Base-by-base conservation (phyloP, 108 stramenopile species). In the Cylindrotheca fusiformis region DNA sequence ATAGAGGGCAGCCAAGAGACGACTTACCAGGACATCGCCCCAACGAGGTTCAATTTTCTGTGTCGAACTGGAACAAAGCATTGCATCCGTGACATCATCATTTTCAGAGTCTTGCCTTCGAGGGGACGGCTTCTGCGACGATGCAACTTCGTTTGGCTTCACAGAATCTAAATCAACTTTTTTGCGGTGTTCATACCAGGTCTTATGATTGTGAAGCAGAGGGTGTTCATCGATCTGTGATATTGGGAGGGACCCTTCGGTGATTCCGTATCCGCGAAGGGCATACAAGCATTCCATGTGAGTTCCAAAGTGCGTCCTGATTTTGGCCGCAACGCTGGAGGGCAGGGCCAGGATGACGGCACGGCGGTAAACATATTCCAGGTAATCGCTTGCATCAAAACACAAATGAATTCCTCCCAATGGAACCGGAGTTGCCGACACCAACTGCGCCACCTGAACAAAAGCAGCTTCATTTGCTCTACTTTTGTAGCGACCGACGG, bases 261-360 rank as follows among this genome's bases (percentile, higher is more conserved):
- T 56, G 27, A 68, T 52, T 33, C 67, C 67, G 18, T 41, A 68
- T 6, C 57, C 29, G 27, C 32, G 45, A 22, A 68, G 67, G 19
- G 28, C 33, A 55, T 60, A 68, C 25, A 27, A 24, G 36, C 56
- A 58, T 32, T 68, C 67, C 57, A 68, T 50, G 33, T 29, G 56
- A 19, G 67, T 52, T 5, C 67, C 67, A 51, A 32, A 29, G 28
- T 68, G 56, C 20, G 59, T 52, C 33, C 52, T 33, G 23, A 49
- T 45, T 1, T 32, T 18, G 6, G 58, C 58, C 14, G 30, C 24
- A 3, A 44, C 28, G 48, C 1, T 31, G 24, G 50, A 18, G 6
- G 36, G 36, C 14, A 41, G 36, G 10, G 14, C 10, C 14, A 14
- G 6, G 14, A 41, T 14, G 36, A 41, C 17, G 26, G 46, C 12